Evolutionary conservation across 2,329 filamentous ascomycete species (phyloP), one percentile per base, ranked within the genome.

Genomic region (Cytospora leucostoma): DNA sequence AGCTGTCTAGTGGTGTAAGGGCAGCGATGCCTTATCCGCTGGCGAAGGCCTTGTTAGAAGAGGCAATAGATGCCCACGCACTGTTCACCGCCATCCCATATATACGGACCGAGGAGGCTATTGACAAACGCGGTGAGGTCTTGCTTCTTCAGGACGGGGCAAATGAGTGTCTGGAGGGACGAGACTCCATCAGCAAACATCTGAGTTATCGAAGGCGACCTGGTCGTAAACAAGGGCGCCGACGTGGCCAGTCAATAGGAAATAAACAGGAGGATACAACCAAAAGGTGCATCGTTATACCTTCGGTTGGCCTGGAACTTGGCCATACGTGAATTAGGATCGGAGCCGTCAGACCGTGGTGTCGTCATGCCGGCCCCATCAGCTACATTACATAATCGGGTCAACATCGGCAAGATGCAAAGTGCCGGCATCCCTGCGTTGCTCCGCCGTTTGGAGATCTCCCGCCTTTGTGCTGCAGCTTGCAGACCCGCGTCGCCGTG

Each of bases 91-190:
- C 66, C 68, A 11, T 66, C 52, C 70, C 70, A 70, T 44, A 51
- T 19, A 11, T 63, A 63, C 0, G 73, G 75, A 7, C 75, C 74
- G 17, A 74, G 69, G 53, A 76, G 51, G 27, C 15, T 74, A 12
- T 72, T 69, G 13, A 70, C 67, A 17, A 82, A 69, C 12, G 81
- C 76, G 3, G 79, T 80, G 5, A 82, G 66, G 2, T 80, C 75
- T 19, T 74, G 71, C 61, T 78, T 75, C 19, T 32, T 57, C 15
- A 65, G 37, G 17, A 64, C 53, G 33, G 64, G 64, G n/a, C 64
- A 66, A 21, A 50, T 50, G 35, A 59, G 61, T n/a, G 34, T 64
- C 64, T 5, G 56, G 61, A 7, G 64, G 64, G 47, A 54, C 44
- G 11, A 66, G 11, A 17, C 61, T 54, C 64, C 64, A 66, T 56